These are phyloP conservation scores for Endocalyx cinctus DNA, from an alignment of 2,329 filamentous ascomycete genomes.

Conservation along the genomic window DNA sequence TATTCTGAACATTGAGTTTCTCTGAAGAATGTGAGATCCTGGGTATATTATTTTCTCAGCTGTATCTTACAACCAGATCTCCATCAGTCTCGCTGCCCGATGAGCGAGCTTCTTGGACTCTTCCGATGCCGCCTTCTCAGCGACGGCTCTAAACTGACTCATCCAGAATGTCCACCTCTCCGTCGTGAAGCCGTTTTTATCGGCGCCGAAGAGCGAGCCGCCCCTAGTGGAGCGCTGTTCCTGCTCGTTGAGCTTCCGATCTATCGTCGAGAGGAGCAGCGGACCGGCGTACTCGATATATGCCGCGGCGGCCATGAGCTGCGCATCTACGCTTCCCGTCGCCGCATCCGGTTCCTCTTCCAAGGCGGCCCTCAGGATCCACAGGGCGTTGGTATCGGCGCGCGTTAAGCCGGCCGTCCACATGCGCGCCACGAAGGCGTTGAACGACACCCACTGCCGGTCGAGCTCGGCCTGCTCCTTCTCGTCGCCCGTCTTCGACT, in stretches of 20 bases:
- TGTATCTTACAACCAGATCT: conserved; percentile 18
- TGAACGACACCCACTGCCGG: conserved; percentile 17
- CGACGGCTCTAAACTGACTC: conserved; percentile 17
- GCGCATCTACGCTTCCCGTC: conserved; percentile 9
- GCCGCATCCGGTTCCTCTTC: conserved; percentile 14
- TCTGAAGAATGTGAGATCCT: too few species aligned
- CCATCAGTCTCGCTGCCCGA: conserved; percentile 22
- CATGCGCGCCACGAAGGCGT: conserved; percentile 24
- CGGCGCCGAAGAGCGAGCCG: conserved; percentile 17
- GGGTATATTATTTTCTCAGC: too few species aligned
- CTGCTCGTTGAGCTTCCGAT: conserved; percentile 15
- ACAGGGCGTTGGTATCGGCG: conserved; percentile 16
- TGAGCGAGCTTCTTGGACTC: conserved; percentile 17
- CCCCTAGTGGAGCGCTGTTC: conserved; percentile 13
- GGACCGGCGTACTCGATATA: conserved; percentile 24
- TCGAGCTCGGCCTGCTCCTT: conserved; percentile 8
- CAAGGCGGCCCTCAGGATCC: conserved; percentile 24
- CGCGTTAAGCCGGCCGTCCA: conserved; percentile 16
- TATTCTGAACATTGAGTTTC: too few species aligned
- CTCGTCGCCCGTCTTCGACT: conserved; percentile 2
- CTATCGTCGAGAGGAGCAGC: conserved; percentile 12
- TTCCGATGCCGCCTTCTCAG: conserved; percentile 9
- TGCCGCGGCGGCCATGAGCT: conserved; percentile 18
- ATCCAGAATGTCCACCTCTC: conserved; percentile 25
- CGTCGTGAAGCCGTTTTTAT: conserved; percentile 14